A percentile compares a stretch with the other conserved stretches of the same genome.
These are phyloP conservation scores for Exobasidium cylindrosporum DNA, from an alignment of 1,284 basidiomycete species.

Conservation along the genomic window DNA sequence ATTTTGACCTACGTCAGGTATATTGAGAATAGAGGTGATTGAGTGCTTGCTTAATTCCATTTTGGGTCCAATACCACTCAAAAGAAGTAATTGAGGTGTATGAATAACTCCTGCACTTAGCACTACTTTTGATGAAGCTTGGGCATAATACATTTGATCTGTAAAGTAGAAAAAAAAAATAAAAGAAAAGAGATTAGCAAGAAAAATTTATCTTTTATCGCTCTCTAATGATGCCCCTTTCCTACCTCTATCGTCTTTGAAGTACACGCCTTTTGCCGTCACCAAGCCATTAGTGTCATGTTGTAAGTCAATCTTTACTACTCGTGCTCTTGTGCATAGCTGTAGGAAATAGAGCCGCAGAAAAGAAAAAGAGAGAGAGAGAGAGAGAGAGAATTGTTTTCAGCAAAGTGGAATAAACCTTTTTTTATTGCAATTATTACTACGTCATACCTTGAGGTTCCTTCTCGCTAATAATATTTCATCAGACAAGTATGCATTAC, in stretches of 20 bases:
- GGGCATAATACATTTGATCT: conserved; percentile 30
- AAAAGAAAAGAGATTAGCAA: background rate
- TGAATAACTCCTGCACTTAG: conserved; percentile 48
- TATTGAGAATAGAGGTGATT: conserved; percentile 24
- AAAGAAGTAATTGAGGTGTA: conserved; percentile 49
- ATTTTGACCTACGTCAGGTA: conserved; percentile 36
- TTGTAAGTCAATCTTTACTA: conserved; percentile 11
- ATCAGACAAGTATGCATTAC: conserved; percentile 19
- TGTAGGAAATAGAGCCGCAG: no score
- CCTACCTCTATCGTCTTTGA: conserved; percentile 13
- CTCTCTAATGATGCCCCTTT: background rate
- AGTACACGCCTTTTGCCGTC: conserved; percentile 14
- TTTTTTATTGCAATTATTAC: no score
- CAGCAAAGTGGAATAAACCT: no score
- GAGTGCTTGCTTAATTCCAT: conserved; percentile 26
- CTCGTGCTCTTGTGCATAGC: conserved; percentile 14
- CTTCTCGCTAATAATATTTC: conserved; percentile 1
- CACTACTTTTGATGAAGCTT: conserved; percentile 41
- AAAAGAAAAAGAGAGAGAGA: no score
- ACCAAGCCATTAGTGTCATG: background rate
- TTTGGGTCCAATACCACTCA: conserved; percentile 38
- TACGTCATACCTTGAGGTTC: background rate
- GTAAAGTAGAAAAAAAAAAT: background rate
- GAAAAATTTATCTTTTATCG: background rate
- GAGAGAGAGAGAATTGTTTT: no score